phyloP scores from a whole-genome alignment of 371 early-diverging fungal genomes.

The Apophysomyces variabilis region DNA sequence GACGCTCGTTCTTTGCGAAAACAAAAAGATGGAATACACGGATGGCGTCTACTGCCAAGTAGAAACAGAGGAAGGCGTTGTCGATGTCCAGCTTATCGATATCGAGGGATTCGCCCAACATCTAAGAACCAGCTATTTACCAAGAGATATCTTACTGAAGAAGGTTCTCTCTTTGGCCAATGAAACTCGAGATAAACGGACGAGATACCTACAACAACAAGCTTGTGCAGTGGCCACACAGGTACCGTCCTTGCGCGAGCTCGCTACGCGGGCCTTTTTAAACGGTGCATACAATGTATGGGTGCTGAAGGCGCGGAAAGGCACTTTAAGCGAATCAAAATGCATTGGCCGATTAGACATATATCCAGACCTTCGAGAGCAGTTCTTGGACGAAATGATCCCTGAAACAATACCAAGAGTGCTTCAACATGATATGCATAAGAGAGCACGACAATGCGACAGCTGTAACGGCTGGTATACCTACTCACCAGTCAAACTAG shows the following conservation, averaged over 20 bases:
- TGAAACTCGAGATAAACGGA: not conserved
- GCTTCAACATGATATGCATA: constrained; percentile 8
- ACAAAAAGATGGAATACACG: constrained; percentile 24
- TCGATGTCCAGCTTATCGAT: constrained; percentile 7
- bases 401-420: constrained; percentile 15
- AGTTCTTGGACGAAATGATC: not conserved
- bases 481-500: constrained; percentile 30
- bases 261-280: constrained; percentile 13
- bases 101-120: not conserved
- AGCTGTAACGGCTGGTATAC: constrained; percentile 35
- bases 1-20: constrained; percentile 37
- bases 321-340: too few relatives aligned
- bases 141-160: not conserved
- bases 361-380: constrained; percentile 13
- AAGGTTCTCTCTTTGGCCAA: not conserved
- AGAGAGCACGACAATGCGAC: constrained; percentile 37
- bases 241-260: constrained; percentile 9
- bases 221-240: not conserved
- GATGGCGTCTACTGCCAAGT: constrained; percentile 34
- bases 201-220: not conserved
- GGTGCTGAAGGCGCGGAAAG: not conserved
- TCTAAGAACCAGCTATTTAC: not conserved
- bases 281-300: not conserved
- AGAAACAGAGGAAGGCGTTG: not conserved
- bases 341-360: not conserved